phyloP scores from a whole-genome alignment of 2,329 filamentous ascomycete genomes.

The Alternaria incomplexa region DNA sequence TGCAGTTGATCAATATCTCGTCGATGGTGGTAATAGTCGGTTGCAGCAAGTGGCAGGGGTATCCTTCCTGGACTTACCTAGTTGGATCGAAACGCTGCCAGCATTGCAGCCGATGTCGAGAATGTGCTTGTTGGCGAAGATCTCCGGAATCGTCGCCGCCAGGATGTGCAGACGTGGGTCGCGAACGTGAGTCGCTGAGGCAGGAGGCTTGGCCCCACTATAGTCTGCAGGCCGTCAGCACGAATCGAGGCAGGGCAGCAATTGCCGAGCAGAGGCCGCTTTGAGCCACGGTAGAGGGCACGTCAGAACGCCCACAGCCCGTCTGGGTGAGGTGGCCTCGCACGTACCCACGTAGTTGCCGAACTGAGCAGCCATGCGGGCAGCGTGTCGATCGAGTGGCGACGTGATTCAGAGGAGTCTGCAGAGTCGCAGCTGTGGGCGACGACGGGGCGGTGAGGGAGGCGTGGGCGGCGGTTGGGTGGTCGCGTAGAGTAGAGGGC shows the following conservation, averaged over 20 bases:
- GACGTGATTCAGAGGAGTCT: constrained; percentile 11
- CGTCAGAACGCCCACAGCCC: constrained; percentile 11
- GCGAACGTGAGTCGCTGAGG: constrained; percentile 44
- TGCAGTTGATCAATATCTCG: constrained; percentile 41
- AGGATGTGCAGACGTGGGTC: constrained; percentile 47
- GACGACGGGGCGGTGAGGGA: not conserved
- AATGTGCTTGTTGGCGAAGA: constrained; percentile 45
- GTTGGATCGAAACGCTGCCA: constrained; percentile 46
- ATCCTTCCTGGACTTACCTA: constrained; percentile 41
- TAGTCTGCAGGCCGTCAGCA: constrained; percentile 42
- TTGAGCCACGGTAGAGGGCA: constrained; percentile 4
- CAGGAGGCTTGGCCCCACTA: constrained; percentile 44
- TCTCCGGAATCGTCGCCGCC: constrained; percentile 37
- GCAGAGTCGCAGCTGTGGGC: not conserved
- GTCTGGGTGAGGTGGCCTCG: constrained; percentile 9
- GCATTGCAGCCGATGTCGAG: constrained; percentile 51
- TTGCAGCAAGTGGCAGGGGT: constrained; percentile 31
- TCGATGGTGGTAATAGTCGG: constrained; percentile 36
- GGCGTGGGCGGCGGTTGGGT: constrained; percentile 1
- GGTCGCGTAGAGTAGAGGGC: not conserved
- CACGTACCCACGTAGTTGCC: constrained; percentile 43
- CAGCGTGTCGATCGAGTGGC: constrained; percentile 31
- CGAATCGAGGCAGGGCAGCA: constrained; percentile 7
- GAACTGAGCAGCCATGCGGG: constrained; percentile 38
- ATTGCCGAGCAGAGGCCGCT: constrained; percentile 26